Conservation (phyloP, 345 rosid species). For the Gossypium arboreum region DNA sequence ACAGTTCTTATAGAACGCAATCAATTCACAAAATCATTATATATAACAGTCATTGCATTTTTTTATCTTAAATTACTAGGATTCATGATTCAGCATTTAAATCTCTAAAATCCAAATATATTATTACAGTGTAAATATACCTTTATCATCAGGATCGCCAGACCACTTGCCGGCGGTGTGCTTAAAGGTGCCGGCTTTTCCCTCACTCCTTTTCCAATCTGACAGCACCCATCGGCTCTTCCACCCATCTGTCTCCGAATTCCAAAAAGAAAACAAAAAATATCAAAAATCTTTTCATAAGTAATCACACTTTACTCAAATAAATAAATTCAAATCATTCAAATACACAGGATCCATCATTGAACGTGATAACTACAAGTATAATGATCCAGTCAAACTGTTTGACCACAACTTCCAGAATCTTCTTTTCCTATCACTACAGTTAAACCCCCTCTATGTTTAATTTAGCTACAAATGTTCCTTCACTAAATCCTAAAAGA, state of each 20-base stretch:
- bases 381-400: not conserved
- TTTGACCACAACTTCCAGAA: slow-evolving; percentile 17
- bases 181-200: slow-evolving; percentile 79
- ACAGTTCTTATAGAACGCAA: too few relatives aligned
- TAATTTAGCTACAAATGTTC: not conserved
- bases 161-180: slow-evolving; percentile 80
- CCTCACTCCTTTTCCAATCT: slow-evolving; percentile 84
- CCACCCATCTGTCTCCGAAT: slow-evolving; percentile 67
- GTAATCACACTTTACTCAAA: not conserved
- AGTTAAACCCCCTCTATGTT: not conserved
- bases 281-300: not conserved
- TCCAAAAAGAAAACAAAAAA: not conserved
- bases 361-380: not conserved
- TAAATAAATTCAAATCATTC: not conserved
- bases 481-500: not conserved
- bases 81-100: not conserved
- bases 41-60: not conserved
- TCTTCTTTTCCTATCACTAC: not conserved
- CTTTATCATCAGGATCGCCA: slow-evolving; percentile 80
- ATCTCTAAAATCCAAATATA: not conserved
- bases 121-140: slow-evolving; percentile 22
- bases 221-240: slow-evolving; percentile 82
- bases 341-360: not conserved
- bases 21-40: not conserved
- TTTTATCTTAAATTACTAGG: not conserved